Base-by-base conservation (phyloP, 495 filamentous ascomycete species). In the Xylaria venustula region DNA sequence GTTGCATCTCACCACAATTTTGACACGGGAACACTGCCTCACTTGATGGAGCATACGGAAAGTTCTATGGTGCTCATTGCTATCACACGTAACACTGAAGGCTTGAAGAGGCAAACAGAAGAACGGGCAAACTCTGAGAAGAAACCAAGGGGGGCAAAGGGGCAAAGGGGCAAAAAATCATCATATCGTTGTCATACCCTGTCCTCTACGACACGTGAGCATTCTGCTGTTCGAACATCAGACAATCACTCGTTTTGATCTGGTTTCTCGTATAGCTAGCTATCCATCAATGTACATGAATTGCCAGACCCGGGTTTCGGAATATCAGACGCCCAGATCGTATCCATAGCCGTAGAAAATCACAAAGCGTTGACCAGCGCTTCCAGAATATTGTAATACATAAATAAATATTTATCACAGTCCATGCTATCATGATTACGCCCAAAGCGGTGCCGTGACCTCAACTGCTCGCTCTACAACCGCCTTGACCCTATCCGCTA, bases 381-480 rank as follows among this genome's bases (percentile, higher is more conserved):
- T 22, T 47, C 41, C 17, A 32, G 41, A 46, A 40, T 58, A 49
- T 26, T 30, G 30, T 19, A 49, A 41, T 40, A 48, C 28, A 45
- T 46, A n/a, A n/a, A 19, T 45, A 45, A 7, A 37, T 37, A 7
- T 32, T 34, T 28, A 37, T 58, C 55, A 8, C 44, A 1, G 9
- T 37, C 6, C 20, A 23, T n/a, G 3, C 20, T 2, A 28, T 20
- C n/a, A 28, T 17, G 20, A 26, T 61, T 51, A 77, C 37, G 71
- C 75, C 81, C 81, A 85, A 20, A 97, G 77, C 30, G 89, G 90
- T 54, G 90, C 90, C 4, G 92, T 88, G 15, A 90, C 90, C 79
- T 97, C 94, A n/a, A 95, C 86, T 2, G 90, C 92, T 64, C 94
- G 78, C 71, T 98, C 94, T 26, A 97, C 90, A 19, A 98, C 91